Conservation (phyloP, 306 rosid genomes). For the Prunus kanzakura region DNA sequence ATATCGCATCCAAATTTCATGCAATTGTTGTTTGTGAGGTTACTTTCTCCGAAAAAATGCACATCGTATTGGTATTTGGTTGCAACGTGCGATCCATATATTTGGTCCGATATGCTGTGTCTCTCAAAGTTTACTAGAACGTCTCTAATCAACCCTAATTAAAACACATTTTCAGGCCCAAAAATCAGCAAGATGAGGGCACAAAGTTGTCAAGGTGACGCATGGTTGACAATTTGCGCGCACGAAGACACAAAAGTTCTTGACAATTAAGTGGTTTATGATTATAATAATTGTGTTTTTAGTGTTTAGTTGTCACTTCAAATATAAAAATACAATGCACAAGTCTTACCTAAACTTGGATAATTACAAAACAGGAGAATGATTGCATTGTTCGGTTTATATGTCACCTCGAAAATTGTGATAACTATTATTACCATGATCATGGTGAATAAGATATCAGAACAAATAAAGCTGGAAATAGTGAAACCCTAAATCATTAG, state of each 20-base stretch:
- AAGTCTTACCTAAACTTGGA: not conserved
- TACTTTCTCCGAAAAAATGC: not conserved
- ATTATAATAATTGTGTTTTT: not conserved
- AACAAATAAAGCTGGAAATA: constrained; percentile 26
- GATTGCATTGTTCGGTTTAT: constrained; percentile 30
- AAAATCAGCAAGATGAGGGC: not conserved
- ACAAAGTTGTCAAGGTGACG: not conserved
- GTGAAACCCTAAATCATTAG: constrained; percentile 13
- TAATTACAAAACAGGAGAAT: constrained; percentile 5
- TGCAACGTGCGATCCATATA: not conserved
- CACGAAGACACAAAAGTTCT: not conserved
- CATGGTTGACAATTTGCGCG: not conserved
- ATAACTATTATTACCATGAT: constrained; percentile 25
- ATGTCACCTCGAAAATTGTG: constrained; percentile 24
- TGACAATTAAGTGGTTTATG: constrained; percentile 1
- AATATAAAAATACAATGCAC: not conserved
- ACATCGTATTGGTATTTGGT: not conserved
- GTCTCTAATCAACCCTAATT: not conserved
- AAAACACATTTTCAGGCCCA: too few species aligned
- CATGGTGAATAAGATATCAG: constrained; percentile 18
- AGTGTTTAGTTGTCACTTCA: not conserved
- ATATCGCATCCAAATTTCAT: not conserved
- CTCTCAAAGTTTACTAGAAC: not conserved
- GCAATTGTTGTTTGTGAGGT: not conserved
- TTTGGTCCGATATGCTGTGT: too few species aligned